Conservation (phyloP, 768 basidiomycete genomes). For the Pulveroboletus sp. region DNA sequence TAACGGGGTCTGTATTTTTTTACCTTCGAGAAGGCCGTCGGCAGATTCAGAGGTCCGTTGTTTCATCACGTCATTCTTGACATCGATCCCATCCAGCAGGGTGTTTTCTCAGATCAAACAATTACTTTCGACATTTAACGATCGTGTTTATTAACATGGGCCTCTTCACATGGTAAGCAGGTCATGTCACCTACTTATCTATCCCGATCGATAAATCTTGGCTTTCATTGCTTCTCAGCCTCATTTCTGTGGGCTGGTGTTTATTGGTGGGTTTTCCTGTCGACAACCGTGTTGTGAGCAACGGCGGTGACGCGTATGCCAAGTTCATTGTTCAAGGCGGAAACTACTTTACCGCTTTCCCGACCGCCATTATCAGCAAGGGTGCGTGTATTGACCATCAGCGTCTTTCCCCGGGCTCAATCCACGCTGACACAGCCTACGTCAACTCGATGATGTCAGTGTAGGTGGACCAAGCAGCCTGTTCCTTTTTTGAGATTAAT, state of each 20-base stretch:
- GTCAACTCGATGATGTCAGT: slow-evolving; percentile 15
- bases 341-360: background rate
- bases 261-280: background rate
- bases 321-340: background rate
- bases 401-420: background rate
- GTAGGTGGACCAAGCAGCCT: background rate
- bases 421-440: background rate
- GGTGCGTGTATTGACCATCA: background rate
- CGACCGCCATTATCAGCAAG: slow-evolving; percentile 4
- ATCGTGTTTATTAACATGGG: slow-evolving; percentile 16
- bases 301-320: background rate
- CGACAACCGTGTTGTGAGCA: background rate
- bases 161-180: slow-evolving; percentile 8
- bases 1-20: slow-evolving; percentile 20
- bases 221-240: background rate
- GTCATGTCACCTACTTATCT: no score
- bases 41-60: slow-evolving; percentile 6
- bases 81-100: no score
- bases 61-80: no score
- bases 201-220: no score
- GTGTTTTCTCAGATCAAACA: slow-evolving; percentile 1
- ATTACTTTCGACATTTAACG: slow-evolving; percentile 10
- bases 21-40: slow-evolving; percentile 16
- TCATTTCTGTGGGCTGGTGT: slow-evolving; percentile 9
- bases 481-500: no score